A percentile compares a stretch with the other conserved stretches of the same genome.
Conservation (phyloP, 306 rosid species). For the Begonia loranthoides region DNA sequence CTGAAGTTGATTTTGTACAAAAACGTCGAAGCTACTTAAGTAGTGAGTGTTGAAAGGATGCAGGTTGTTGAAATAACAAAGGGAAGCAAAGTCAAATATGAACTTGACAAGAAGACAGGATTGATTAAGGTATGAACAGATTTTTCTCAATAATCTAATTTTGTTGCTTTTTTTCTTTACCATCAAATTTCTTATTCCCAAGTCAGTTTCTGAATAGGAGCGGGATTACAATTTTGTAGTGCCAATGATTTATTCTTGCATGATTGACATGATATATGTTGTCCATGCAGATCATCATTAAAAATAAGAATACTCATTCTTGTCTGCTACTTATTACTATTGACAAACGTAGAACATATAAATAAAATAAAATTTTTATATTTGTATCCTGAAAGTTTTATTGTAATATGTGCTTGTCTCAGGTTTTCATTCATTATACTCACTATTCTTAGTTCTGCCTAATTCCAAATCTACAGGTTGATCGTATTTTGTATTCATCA, state of each 20-base stretch:
- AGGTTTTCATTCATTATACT: no score
- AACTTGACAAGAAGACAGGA: constrained; percentile 98
- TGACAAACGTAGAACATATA: no score
- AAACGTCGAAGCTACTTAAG: not conserved
- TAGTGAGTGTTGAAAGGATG: constrained; percentile 11
- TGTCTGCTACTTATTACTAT: no score
- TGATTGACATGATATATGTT: not conserved
- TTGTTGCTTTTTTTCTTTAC: not conserved
- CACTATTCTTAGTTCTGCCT: not conserved
- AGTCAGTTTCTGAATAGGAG: not conserved
- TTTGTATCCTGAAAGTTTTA: not conserved
- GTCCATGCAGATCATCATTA: no score
- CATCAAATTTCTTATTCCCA: no score
- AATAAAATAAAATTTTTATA: not conserved
- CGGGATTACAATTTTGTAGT: not conserved
- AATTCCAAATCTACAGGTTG: constrained; percentile 47
- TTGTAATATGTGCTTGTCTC: not conserved
- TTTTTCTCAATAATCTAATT: not conserved
- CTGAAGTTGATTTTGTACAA: not conserved
- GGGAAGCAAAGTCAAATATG: constrained; percentile 96
- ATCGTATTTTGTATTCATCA: constrained; percentile 77
- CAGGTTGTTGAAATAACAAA: constrained; percentile 90
- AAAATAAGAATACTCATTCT: no score
- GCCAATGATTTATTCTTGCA: not conserved
- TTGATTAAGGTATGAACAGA: constrained; percentile 51